These are phyloP conservation scores for Pythium aristosporum DNA, from an alignment of 352 stramenopile genomes.

Conservation along the genomic window DNA sequence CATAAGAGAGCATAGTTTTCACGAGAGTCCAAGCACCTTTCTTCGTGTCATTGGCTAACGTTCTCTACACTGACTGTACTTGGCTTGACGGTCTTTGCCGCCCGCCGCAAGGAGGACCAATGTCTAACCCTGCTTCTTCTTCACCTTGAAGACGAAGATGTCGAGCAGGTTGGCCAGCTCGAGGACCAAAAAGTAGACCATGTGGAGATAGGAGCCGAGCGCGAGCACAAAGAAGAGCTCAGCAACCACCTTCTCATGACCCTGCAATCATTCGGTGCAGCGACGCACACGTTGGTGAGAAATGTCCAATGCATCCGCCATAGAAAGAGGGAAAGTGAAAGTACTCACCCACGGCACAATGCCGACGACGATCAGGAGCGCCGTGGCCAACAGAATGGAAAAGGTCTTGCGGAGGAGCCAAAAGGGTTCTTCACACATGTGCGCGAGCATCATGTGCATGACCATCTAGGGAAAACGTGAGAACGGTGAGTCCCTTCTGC, in stretches of 20 bases:
- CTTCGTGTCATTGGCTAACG: not conserved
- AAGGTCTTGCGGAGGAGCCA: constrained; percentile 87
- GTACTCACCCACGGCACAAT: constrained; percentile 64
- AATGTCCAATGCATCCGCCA: not conserved
- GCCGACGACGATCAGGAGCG: constrained; percentile 64
- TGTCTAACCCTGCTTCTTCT: constrained; percentile 39
- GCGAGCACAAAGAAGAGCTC: constrained; percentile 81
- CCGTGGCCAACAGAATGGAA: constrained; percentile 54
- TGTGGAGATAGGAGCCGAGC: constrained; percentile 67
- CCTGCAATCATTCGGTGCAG: constrained; percentile 30
- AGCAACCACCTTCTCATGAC: constrained; percentile 63
- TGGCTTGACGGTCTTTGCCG: not conserved
- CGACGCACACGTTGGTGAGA: not conserved
- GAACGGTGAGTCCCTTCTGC: not conserved
- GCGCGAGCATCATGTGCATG: constrained; percentile 89
- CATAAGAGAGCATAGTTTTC: constrained; percentile 28
- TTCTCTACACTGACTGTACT: not conserved
- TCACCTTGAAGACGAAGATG: constrained; percentile 84
- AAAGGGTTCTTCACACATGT: constrained; percentile 86
- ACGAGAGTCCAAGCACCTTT: constrained; percentile 7
- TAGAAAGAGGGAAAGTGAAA: not conserved
- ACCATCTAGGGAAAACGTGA: constrained; percentile 61
- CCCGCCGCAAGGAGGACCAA: not conserved
- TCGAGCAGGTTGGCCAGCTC: constrained; percentile 74
- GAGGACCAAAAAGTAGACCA: constrained; percentile 80